Percentiles rank a stretch among this genome's conserved stretches.
Conservation (phyloP, 2,329 filamentous ascomycete species). For the Didymosphaeria variabile region DNA sequence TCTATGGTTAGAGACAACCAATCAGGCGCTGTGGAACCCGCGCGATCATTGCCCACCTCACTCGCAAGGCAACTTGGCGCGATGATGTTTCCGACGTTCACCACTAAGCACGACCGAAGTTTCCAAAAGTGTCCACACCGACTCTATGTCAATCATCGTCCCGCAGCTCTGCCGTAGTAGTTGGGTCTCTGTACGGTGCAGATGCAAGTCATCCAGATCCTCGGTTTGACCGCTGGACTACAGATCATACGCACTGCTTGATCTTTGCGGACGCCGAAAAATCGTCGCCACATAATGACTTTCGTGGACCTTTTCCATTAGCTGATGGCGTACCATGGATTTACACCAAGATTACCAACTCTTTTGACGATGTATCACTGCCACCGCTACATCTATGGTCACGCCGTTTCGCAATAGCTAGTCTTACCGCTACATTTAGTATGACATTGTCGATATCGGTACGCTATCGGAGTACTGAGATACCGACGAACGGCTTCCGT, state of each 20-base stretch:
- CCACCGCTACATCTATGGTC: neutral
- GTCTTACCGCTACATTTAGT: neutral
- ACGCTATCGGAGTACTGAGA: too few relatives aligned
- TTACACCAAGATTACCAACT: too few relatives aligned
- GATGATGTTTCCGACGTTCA: neutral
- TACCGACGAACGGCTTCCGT: neutral
- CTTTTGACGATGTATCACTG: neutral
- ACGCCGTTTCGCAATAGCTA: neutral
- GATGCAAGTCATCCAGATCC: neutral
- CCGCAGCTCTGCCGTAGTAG: neutral
- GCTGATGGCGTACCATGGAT: too few relatives aligned
- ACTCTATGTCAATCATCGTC: neutral
- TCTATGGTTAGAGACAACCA: conserved; percentile 8
- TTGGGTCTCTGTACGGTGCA: neutral
- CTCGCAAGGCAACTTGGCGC: conserved; percentile 1
- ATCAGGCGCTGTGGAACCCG: conserved; percentile 15
- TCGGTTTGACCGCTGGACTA: neutral
- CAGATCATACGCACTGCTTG: neutral
- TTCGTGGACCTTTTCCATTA: neutral
- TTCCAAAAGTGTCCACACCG: neutral
- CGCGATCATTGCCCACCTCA: conserved; percentile 15
- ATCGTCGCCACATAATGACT: neutral
- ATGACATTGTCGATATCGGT: neutral
- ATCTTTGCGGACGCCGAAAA: neutral
- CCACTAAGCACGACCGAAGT: neutral